A percentile compares a stretch with the other conserved stretches of the same genome.
Conservation (phyloP, 2,329 filamentous ascomycete genomes). For the Verticillium nonalfalfae region DNA sequence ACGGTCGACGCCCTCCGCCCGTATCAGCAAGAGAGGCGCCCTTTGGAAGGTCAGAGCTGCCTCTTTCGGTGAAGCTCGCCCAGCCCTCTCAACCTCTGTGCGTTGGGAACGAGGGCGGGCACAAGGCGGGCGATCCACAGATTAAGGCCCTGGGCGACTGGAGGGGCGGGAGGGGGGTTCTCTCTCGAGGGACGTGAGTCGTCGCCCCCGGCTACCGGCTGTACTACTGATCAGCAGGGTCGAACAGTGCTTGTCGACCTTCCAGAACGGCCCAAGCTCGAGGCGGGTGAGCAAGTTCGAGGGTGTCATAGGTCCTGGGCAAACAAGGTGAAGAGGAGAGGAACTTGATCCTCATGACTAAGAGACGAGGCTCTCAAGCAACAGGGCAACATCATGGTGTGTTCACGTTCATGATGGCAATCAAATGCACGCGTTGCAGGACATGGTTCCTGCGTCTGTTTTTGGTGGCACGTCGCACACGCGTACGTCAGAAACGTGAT, state of each 20-base stretch:
- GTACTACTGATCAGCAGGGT: background rate
- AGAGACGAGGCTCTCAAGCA: background rate
- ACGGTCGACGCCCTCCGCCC: background rate
- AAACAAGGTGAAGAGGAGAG: background rate
- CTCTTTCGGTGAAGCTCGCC: conserved; percentile 1
- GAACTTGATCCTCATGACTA: background rate
- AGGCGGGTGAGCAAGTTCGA: background rate
- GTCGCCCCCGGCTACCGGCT: background rate
- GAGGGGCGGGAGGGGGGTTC: background rate
- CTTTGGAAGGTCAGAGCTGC: background rate
- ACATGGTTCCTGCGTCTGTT: background rate
- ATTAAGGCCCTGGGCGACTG: background rate
- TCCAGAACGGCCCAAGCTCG: background rate
- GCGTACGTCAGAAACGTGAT: no score
- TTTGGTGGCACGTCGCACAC: background rate
- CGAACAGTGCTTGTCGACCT: background rate
- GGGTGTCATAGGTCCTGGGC: background rate
- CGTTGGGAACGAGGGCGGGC: background rate
- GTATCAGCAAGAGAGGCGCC: background rate
- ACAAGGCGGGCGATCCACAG: background rate
- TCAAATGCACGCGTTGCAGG: background rate
- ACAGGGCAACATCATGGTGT: background rate
- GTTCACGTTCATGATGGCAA: background rate
- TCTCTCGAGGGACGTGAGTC: background rate
- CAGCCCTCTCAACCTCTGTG: background rate